These are phyloP conservation scores for Ustilago loliicola DNA, from an alignment of 1,284 basidiomycete species.

Conservation along the genomic window DNA sequence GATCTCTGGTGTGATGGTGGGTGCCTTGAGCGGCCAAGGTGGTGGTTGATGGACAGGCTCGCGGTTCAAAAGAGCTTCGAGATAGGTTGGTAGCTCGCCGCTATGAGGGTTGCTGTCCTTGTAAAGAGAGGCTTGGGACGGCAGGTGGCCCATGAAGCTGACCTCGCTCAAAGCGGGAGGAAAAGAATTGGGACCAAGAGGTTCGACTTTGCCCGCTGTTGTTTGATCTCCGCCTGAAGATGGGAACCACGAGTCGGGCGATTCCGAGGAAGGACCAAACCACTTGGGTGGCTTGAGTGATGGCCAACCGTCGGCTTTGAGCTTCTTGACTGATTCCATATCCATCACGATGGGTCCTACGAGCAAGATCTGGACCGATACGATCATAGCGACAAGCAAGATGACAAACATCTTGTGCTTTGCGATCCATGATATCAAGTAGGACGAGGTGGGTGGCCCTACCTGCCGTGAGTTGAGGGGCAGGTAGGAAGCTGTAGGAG, in stretches of 20 bases:
- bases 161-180: constrained; percentile 31
- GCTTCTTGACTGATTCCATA: constrained; percentile 45
- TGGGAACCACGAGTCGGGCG: constrained; percentile 32
- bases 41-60: constrained; percentile 50
- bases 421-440: constrained; percentile 45
- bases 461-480: constrained; percentile 41
- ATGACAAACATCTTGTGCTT: constrained; percentile 50
- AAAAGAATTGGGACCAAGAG: constrained; percentile 34
- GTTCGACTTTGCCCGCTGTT: neutral
- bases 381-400: constrained; percentile 41
- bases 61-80: constrained; percentile 37
- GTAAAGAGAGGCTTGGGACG: constrained; percentile 38
- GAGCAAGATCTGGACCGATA: constrained; percentile 39
- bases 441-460: constrained; percentile 31
- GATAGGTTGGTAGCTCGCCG: constrained; percentile 48
- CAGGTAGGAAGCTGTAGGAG: constrained; percentile 37
- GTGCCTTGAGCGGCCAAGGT: constrained; percentile 43
- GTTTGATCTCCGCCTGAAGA: neutral
- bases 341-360: constrained; percentile 43
- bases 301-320: constrained; percentile 28
- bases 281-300: constrained; percentile 35
- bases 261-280: constrained; percentile 23
- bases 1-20: constrained; percentile 37
- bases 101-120: constrained; percentile 56
- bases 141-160: constrained; percentile 5